These are phyloP conservation scores for Biscogniauxia mediterranea DNA, from an alignment of 2,329 filamentous ascomycete species.

Conservation along the genomic window DNA sequence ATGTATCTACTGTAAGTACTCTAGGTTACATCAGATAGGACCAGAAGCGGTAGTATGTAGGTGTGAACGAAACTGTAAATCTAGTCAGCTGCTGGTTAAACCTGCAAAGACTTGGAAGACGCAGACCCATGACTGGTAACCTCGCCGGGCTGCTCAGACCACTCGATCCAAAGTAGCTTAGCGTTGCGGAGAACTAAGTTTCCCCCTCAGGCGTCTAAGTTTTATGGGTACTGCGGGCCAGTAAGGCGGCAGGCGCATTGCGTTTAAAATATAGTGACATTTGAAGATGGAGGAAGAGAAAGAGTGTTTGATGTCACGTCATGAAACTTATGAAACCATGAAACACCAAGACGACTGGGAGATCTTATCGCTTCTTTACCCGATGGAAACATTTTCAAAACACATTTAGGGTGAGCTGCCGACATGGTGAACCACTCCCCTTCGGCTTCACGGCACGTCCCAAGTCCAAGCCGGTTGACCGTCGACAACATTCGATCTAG, in stretches of 20 bases:
- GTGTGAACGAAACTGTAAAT: background rate
- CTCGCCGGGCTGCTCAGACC: background rate
- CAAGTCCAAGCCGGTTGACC: background rate
- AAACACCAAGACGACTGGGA: too few species aligned
- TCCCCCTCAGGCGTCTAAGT: background rate
- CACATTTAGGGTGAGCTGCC: background rate
- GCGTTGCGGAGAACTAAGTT: background rate
- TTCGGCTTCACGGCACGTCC: background rate
- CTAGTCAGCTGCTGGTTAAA: background rate
- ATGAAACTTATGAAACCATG: background rate
- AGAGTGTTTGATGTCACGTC: background rate
- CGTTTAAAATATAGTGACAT: background rate
- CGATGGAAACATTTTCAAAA: background rate
- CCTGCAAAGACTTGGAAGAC: background rate
- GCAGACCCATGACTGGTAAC: background rate
- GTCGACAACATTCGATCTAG: background rate
- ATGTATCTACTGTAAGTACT: too few species aligned
- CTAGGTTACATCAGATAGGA: too few species aligned
- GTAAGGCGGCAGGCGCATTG: background rate
- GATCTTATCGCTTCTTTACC: background rate
- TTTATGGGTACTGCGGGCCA: background rate
- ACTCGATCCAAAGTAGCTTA: background rate
- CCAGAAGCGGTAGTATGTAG: too few species aligned
- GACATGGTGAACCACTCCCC: too few species aligned
- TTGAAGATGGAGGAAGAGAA: background rate